Evolutionary conservation across 2,329 filamentous ascomycete species (phyloP).

Genomic region (Chrysosporium keratinophilum): DNA sequence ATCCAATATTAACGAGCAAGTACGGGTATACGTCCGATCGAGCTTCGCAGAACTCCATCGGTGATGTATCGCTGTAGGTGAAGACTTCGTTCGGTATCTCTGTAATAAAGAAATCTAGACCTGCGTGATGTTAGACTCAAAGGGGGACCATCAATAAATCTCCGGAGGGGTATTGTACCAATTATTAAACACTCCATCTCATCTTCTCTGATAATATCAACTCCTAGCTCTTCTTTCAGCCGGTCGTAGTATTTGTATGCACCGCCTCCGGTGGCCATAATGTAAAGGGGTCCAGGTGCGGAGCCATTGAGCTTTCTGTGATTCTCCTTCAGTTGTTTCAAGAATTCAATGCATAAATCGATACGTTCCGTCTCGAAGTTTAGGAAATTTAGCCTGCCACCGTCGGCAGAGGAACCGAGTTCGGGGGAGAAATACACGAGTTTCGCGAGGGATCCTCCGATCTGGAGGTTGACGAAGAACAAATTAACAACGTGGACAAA

Average conservation of each 20-base stretch:
- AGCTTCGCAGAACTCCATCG: slow-evolving; percentile 77
- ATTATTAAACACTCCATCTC: slow-evolving; percentile 99
- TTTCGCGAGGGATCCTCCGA: slow-evolving; percentile 90
- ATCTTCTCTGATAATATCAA: slow-evolving; percentile 84
- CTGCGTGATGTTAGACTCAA: slow-evolving; percentile 35
- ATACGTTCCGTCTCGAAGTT: slow-evolving; percentile 94
- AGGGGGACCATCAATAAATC: background rate
- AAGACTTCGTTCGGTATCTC: slow-evolving; percentile 97
- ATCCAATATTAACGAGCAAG: slow-evolving; percentile 94
- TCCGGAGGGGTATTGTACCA: slow-evolving; percentile 42
- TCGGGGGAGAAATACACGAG: slow-evolving; percentile 96
- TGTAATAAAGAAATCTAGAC: slow-evolving; percentile 96
- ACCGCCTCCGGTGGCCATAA: slow-evolving; percentile 93
- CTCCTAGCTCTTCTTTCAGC: slow-evolving; percentile 70
- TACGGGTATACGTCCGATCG: slow-evolving; percentile 85
- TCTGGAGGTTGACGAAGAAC: slow-evolving; percentile 43
- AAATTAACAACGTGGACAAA: background rate
- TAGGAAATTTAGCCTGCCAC: slow-evolving; percentile 86
- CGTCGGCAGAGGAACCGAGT: slow-evolving; percentile 63
- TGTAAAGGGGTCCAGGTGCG: slow-evolving; percentile 59
- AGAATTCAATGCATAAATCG: slow-evolving; percentile 85
- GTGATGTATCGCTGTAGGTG: slow-evolving; percentile 81
- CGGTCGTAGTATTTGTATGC: slow-evolving; percentile 95
- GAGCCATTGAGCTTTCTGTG: slow-evolving; percentile 67
- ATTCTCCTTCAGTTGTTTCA: slow-evolving; percentile 73